Evolutionary conservation across 345 rosid species (phyloP).

Genomic region (Rubroshorea leprosula): DNA sequence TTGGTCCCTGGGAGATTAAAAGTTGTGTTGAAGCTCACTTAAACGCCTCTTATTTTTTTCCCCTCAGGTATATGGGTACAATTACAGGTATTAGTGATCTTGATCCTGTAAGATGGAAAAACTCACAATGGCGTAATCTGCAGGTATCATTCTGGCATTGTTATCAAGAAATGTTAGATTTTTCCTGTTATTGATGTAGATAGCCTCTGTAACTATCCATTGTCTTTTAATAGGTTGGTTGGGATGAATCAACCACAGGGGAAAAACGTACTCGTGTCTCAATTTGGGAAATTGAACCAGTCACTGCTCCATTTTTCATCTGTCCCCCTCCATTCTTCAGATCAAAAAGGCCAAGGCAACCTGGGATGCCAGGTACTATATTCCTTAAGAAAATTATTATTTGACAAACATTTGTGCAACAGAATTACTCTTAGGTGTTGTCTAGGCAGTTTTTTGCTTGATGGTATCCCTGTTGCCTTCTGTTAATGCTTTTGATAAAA

Average conservation of each 20-base stretch:
- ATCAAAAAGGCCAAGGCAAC: conserved; percentile 73
- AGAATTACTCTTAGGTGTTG: too few relatives aligned
- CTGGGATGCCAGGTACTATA: conserved; percentile 85
- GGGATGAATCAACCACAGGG: conserved; percentile 97
- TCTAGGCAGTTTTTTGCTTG: too few relatives aligned
- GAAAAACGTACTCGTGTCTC: conserved; percentile 83
- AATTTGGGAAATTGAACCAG: conserved; percentile 95
- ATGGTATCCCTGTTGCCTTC: too few relatives aligned
- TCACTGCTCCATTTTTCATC: conserved; percentile 85
- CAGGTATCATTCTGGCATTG: conserved; percentile 39
- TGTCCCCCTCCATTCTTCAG: conserved; percentile 91
- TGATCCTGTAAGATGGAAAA: conserved; percentile 89
- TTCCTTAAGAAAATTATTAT: too few relatives aligned
- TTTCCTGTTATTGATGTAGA: not conserved
- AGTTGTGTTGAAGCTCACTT: too few relatives aligned
- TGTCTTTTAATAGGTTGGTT: conserved; percentile 63
- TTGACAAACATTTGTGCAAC: too few relatives aligned
- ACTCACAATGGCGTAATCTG: conserved; percentile 94
- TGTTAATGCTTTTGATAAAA: too few relatives aligned
- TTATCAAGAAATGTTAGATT: not conserved
- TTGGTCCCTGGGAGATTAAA: too few relatives aligned
- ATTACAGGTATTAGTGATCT: conserved; percentile 81
- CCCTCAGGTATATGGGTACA: conserved; percentile 98
- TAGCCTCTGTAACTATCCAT: not conserved
- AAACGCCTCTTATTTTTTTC: too few relatives aligned